Evolutionary conservation across 345 rosid species (phyloP).

Genomic region (Lumnitzera racemosa): DNA sequence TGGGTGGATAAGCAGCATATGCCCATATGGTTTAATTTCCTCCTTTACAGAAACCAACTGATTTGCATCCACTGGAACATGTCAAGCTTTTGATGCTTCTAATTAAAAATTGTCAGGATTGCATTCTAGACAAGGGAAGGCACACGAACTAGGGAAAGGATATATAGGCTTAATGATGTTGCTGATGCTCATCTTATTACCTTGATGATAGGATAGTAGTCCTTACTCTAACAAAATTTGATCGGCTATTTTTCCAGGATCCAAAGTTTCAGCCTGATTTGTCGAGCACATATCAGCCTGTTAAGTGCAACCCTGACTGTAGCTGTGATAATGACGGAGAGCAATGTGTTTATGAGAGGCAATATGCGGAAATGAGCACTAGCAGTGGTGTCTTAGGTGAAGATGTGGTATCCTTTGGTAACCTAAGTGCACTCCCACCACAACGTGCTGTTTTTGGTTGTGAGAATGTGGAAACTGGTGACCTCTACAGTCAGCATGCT

Average conservation of each 20-base stretch:
- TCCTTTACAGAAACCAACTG: no score
- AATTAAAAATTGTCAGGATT: no score
- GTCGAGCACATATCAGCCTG: conserved; percentile 64
- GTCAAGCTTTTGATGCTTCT: no score
- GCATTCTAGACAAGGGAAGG: no score
- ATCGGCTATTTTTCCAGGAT: conserved; percentile 36
- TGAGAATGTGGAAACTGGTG: conserved; percentile 83
- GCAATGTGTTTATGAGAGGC: conserved; percentile 77
- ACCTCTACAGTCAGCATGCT: conserved; percentile 81
- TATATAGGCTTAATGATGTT: no score
- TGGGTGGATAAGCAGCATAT: no score
- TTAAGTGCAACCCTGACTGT: conserved; percentile 78
- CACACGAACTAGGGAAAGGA: no score
- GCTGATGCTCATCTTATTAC: no score
- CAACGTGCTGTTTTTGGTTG: conserved; percentile 89
- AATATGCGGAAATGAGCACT: conserved; percentile 82
- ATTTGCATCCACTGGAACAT: no score
- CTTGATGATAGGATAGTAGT: no score
- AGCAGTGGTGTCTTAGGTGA: conserved; percentile 87
- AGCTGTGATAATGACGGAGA: conserved; percentile 46
- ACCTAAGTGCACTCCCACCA: conserved; percentile 59
- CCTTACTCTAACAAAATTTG: background rate
- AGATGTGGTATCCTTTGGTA: conserved; percentile 79
- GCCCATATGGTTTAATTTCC: no score
- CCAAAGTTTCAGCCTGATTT: conserved; percentile 74